These are phyloP conservation scores for Agrostemma githago DNA, from an alignment of 148 eudicot genomes.

Conservation along the genomic window DNA sequence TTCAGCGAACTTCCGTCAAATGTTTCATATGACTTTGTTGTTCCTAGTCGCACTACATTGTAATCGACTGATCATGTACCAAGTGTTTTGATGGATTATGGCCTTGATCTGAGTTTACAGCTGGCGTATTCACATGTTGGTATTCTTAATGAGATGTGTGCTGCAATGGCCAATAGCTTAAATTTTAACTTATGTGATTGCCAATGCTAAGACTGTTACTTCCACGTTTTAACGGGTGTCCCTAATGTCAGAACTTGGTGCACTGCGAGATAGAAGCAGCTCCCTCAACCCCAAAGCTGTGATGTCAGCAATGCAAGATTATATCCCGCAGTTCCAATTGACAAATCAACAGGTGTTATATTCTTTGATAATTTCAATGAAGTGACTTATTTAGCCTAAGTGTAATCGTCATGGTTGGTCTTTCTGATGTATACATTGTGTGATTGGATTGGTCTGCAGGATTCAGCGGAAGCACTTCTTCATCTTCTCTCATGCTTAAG, in stretches of 20 bases:
- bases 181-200: background rate
- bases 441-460: constrained; percentile 42
- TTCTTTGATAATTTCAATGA: background rate
- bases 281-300: constrained; percentile 59
- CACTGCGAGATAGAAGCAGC: constrained; percentile 37
- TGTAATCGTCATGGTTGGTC: background rate
- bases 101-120: background rate
- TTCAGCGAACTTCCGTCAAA: background rate
- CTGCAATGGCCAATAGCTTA: background rate
- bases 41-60: background rate
- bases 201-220: background rate
- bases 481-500: constrained; percentile 81
- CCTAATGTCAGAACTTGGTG: constrained; percentile 52
- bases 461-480: constrained; percentile 91
- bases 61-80: background rate
- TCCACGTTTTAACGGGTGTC: constrained; percentile 17
- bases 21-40: background rate
- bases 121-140: background rate
- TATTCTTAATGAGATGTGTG: background rate
- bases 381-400: background rate
- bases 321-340: constrained; percentile 63
- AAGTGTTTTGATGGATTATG: background rate
- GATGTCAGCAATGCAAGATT: constrained; percentile 64
- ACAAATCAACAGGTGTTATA: constrained; percentile 64
- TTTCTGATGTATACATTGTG: constrained; percentile 16